A percentile compares a stretch with the other conserved stretches of the same genome.
Evolutionary conservation across 1,139 yeast genomes (phyloP).

Genomic region (Zygoascus meyerae): DNA sequence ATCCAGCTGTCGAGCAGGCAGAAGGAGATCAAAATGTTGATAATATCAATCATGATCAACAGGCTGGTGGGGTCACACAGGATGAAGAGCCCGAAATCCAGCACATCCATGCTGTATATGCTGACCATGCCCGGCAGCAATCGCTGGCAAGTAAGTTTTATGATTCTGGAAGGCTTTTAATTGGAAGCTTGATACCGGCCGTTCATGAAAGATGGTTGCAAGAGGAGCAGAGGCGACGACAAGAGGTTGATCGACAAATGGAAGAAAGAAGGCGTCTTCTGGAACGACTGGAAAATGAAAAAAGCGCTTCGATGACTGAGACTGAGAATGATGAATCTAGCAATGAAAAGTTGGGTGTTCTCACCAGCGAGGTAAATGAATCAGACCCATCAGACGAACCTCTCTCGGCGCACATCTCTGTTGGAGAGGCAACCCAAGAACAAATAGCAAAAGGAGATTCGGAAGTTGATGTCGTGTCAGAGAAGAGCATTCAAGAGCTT

Average conservation of each 20-base stretch:
- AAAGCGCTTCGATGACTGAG: no score
- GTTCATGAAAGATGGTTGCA: slow-evolving; percentile 24
- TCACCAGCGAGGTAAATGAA: no score
- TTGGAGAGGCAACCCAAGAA: no score
- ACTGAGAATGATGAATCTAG: no score
- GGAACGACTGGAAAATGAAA: background rate
- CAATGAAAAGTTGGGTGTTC: no score
- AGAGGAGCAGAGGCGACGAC: slow-evolving; percentile 19
- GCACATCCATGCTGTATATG: background rate
- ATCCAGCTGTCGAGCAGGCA: background rate
- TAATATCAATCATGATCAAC: background rate
- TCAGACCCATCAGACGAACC: no score
- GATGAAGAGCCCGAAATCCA: slow-evolving; percentile 6
- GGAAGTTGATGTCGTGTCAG: background rate
- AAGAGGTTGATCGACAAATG: slow-evolving; percentile 15
- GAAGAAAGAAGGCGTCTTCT: slow-evolving; percentile 11
- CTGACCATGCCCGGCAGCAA: slow-evolving; percentile 6
- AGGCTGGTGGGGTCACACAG: background rate
- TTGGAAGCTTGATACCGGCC: slow-evolving; percentile 25
- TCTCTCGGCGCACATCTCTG: no score
- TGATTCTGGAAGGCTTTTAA: slow-evolving; percentile 16
- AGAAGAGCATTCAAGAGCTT: no score
- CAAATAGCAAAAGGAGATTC: slow-evolving; percentile 1
- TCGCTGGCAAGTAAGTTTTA: slow-evolving; percentile 5
- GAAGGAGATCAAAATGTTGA: background rate